These are phyloP conservation scores for Clonostachys byssicola DNA, from an alignment of 2,329 filamentous ascomycete species.

Conservation along the genomic window DNA sequence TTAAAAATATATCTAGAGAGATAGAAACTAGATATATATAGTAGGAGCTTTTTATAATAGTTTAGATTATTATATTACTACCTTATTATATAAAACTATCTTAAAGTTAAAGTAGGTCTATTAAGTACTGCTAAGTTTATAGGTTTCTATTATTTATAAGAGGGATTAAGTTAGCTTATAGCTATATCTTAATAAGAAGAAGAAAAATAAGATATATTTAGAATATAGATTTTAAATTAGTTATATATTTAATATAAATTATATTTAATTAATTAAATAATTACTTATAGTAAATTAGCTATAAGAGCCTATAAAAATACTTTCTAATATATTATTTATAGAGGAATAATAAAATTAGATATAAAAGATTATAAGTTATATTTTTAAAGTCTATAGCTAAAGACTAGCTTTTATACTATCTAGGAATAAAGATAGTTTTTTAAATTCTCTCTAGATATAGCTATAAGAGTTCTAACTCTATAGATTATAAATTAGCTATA, in stretches of 20 bases:
- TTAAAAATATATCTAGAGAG: too few species aligned
- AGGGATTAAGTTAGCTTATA: not conserved
- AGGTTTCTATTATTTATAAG: not conserved
- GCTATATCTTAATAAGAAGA: not conserved
- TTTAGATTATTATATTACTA: too few species aligned
- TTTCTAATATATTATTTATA: not conserved
- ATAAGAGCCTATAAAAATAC: not conserved
- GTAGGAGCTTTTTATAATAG: too few species aligned
- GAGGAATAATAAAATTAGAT: not conserved
- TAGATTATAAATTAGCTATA: too few species aligned
- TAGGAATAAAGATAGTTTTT: not conserved
- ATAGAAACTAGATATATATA: too few species aligned
- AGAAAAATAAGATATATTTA: too few species aligned
- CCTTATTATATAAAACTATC: too few species aligned
- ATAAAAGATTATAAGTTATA: not conserved
- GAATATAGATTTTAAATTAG: too few species aligned
- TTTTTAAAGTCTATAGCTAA: not conserved
- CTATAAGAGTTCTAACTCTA: not conserved
- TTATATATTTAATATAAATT: not conserved
- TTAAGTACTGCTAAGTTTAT: too few species aligned
- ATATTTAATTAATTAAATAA: not conserved
- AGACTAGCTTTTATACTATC: not conserved
- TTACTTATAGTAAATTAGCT: not conserved
- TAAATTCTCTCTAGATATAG: not conserved
- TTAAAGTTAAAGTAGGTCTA: too few species aligned